A percentile compares a stretch with the other conserved stretches of the same genome.
phyloP scores from a whole-genome alignment of 495 filamentous ascomycete species.

The Antarctomyces pellizariae region DNA sequence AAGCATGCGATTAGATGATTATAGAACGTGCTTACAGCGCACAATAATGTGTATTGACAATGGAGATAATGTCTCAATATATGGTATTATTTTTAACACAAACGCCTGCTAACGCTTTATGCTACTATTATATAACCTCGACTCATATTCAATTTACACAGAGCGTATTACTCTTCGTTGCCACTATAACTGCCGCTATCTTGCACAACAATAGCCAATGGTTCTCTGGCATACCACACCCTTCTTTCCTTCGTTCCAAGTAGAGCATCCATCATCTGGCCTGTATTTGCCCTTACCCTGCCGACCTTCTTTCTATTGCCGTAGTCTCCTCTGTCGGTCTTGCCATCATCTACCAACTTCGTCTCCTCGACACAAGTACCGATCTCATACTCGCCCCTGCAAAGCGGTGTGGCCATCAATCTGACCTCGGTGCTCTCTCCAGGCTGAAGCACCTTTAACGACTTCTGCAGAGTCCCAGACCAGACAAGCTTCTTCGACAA shows the following conservation, averaged over 20 bases:
- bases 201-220: constrained; percentile 34
- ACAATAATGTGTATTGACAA: no score
- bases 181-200: constrained; percentile 16
- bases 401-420: constrained; percentile 46
- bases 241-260: constrained; percentile 37
- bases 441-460: constrained; percentile 33
- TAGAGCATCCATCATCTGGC: constrained; percentile 26
- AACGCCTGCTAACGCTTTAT: no score
- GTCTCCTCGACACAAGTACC: constrained; percentile 66
- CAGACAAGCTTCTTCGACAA: constrained; percentile 63
- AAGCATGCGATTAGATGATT: no score
- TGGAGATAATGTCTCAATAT: no score
- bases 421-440: constrained; percentile 28
- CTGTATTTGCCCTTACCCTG: constrained; percentile 25
- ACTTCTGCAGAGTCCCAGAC: constrained; percentile 63
- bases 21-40: no score
- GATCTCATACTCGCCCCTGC: constrained; percentile 64
- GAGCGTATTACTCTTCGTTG: not conserved
- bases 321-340: constrained; percentile 8
- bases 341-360: constrained; percentile 18
- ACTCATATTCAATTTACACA: no score
- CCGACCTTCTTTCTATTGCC: constrained; percentile 6
- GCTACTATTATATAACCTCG: no score
- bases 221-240: constrained; percentile 47
- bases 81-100: no score